Evolutionary conservation across 2,329 filamentous ascomycete genomes (phyloP).

Genomic region (Furcasterigmium sp.): DNA sequence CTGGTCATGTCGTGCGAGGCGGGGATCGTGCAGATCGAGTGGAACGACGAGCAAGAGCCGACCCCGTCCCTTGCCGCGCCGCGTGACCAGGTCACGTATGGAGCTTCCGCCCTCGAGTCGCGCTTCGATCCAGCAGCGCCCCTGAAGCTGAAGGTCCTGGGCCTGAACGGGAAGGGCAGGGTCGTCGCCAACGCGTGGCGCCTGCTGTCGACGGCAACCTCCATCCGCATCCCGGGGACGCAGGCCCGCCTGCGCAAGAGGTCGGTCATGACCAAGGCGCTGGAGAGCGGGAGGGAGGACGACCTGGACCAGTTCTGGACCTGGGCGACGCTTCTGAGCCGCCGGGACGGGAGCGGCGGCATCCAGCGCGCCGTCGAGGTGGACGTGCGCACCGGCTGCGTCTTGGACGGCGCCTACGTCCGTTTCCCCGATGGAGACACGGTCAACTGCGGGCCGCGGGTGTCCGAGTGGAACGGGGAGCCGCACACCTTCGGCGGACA

Average conservation of each 20-base stretch:
- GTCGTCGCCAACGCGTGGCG: not conserved
- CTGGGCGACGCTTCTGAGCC: conserved; percentile 27
- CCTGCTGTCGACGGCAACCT: not conserved
- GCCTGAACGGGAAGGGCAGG: conserved; percentile 33
- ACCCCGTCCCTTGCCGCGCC: conserved; percentile 6
- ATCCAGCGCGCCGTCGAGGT: conserved; percentile 33
- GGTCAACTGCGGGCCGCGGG: conserved; percentile 33
- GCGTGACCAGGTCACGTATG: conserved; percentile 12
- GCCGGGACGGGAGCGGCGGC: conserved; percentile 18
- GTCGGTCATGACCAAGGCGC: conserved; percentile 7
- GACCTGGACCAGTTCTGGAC: conserved; percentile 9
- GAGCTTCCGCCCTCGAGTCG: conserved; percentile 19
- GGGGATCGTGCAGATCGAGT: conserved; percentile 12
- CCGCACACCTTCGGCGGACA: conserved; percentile 22
- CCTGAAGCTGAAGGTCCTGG: conserved; percentile 26
- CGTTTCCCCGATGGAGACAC: conserved; percentile 36
- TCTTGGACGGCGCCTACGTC: conserved; percentile 39
- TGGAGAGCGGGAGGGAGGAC: conserved; percentile 11
- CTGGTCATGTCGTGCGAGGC: conserved; percentile 16
- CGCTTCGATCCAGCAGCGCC: conserved; percentile 21
- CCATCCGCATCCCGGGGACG: not conserved
- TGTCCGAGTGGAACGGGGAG: conserved; percentile 6
- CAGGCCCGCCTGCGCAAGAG: not conserved
- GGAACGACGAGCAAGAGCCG: conserved; percentile 6
- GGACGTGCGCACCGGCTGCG: conserved; percentile 36